Conservation (phyloP, 2,329 filamentous ascomycete species). For the Phaeophleospora eucalypticola region DNA sequence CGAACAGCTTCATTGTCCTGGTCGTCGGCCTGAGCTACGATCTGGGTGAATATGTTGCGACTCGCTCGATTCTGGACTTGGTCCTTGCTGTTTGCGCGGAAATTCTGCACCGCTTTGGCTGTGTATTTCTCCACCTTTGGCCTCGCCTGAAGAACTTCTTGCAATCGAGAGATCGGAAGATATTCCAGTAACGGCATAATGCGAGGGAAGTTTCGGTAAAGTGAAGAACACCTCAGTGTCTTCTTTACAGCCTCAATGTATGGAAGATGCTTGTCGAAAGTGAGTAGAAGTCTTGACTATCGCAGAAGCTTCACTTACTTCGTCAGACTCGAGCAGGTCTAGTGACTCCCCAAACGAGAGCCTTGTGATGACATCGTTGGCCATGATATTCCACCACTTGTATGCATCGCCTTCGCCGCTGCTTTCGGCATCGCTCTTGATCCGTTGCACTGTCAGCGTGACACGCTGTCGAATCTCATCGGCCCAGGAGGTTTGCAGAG, state of each 20-base stretch:
- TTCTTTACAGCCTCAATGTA: slow-evolving; percentile 18
- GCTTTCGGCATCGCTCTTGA: slow-evolving; percentile 26
- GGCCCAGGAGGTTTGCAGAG: slow-evolving; percentile 35
- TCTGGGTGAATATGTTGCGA: slow-evolving; percentile 19
- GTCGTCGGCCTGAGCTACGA: slow-evolving; percentile 18
- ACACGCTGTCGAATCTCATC: slow-evolving; percentile 32
- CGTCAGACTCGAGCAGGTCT: slow-evolving; percentile 29
- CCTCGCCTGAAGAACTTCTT: slow-evolving; percentile 15
- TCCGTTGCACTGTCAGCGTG: slow-evolving; percentile 29
- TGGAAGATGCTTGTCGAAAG: slow-evolving; percentile 6
- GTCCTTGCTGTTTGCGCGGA: slow-evolving; percentile 8
- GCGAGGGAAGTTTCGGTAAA: slow-evolving; percentile 17
- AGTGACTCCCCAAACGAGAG: slow-evolving; percentile 39
- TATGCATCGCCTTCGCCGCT: slow-evolving; percentile 35
- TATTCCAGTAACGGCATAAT: slow-evolving; percentile 15
- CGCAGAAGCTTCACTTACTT: slow-evolving; percentile 4
- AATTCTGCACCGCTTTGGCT: slow-evolving; percentile 16
- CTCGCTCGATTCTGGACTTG: slow-evolving; percentile 1
- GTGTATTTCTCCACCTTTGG: slow-evolving; percentile 18
- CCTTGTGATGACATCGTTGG: slow-evolving; percentile 36
- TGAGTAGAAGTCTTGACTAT: not conserved
- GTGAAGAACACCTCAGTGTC: slow-evolving; percentile 15
- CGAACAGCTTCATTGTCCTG: slow-evolving; percentile 10
- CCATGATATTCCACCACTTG: slow-evolving; percentile 39
- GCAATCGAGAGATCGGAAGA: slow-evolving; percentile 14